These are phyloP conservation scores for Ramalina peruviana DNA, from an alignment of 495 filamentous ascomycete species.

Conservation along the genomic window DNA sequence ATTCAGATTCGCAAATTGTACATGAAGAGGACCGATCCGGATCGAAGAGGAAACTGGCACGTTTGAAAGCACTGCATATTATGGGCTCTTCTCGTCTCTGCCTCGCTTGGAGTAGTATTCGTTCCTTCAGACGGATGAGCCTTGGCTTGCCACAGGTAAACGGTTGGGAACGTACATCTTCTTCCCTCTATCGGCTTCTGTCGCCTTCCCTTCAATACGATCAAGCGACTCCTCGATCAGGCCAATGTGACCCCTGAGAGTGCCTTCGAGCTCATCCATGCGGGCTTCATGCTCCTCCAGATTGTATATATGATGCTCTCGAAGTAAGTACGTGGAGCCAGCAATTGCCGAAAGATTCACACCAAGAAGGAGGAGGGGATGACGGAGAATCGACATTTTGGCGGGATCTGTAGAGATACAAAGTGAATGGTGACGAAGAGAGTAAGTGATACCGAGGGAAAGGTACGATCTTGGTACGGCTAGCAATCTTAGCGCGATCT, in stretches of 20 bases:
- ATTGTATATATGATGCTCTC: slow-evolving; percentile 27
- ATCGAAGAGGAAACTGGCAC: no score
- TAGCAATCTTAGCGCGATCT: not conserved
- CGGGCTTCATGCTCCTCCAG: slow-evolving; percentile 32
- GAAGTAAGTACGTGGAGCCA: slow-evolving; percentile 21
- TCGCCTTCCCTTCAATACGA: slow-evolving; percentile 20
- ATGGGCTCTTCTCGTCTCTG: slow-evolving; percentile 12
- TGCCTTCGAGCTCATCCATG: slow-evolving; percentile 33
- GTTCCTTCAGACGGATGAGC: slow-evolving; percentile 5
- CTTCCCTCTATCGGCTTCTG: slow-evolving; percentile 16
- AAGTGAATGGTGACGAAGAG: not conserved
- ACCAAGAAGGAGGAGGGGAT: slow-evolving; percentile 16
- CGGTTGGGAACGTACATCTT: slow-evolving; percentile 10
- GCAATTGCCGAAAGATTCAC: slow-evolving; percentile 24
- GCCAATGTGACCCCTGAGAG: slow-evolving; percentile 32
- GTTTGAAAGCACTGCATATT: not conserved
- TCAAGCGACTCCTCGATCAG: slow-evolving; percentile 32
- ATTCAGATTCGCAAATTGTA: no score
- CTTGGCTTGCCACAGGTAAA: not conserved
- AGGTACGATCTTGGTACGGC: not conserved
- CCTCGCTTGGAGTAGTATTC: slow-evolving; percentile 18
- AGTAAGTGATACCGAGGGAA: not conserved
- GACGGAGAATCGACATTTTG: slow-evolving; percentile 18
- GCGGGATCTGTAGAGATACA: not conserved
- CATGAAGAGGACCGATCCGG: no score